Conservation (phyloP, 495 filamentous ascomycete genomes). For the Umbilicaria muhlenbergii region DNA sequence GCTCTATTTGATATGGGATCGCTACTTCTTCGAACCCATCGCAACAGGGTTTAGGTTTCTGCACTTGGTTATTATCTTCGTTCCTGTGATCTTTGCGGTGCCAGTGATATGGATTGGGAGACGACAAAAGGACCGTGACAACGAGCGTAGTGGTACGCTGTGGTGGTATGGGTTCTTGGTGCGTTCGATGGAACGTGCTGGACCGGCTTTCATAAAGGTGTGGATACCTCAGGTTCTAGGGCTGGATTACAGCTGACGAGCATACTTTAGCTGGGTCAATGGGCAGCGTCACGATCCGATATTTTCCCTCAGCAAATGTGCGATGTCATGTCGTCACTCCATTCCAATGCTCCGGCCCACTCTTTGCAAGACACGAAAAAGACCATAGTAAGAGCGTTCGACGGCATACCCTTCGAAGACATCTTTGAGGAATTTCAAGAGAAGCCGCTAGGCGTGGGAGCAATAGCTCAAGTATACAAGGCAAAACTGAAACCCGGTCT, state of each 20-base stretch:
- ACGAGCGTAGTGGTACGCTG: slow-evolving; percentile 62
- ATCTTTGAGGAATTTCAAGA: slow-evolving; percentile 97
- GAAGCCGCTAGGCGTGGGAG: slow-evolving; percentile 80
- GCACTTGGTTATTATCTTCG: slow-evolving; percentile 74
- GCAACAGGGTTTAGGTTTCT: slow-evolving; percentile 77
- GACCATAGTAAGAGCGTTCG: slow-evolving; percentile 68
- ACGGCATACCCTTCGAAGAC: slow-evolving; percentile 61
- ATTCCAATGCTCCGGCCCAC: slow-evolving; percentile 88
- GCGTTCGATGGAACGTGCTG: slow-evolving; percentile 78
- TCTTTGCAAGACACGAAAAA: slow-evolving; percentile 64
- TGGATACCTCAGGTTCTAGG: slow-evolving; percentile 9
- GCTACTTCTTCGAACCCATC: slow-evolving; percentile 69
- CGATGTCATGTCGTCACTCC: slow-evolving; percentile 81
- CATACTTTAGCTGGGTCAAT: slow-evolving; percentile 71
- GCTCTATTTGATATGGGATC: slow-evolving; percentile 46
- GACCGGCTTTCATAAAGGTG: slow-evolving; percentile 97
- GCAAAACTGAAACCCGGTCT: slow-evolving; percentile 79
- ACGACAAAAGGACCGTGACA: slow-evolving; percentile 39
- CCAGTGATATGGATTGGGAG: slow-evolving; percentile 69
- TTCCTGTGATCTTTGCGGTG: slow-evolving; percentile 68
- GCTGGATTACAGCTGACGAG: not conserved
- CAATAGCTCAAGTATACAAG: slow-evolving; percentile 96
- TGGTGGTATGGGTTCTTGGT: slow-evolving; percentile 96
- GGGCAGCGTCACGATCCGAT: slow-evolving; percentile 92
- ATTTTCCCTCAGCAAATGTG: slow-evolving; percentile 96